These are phyloP conservation scores for Prunus padus DNA, from an alignment of 306 rosid species.

Conservation along the genomic window DNA sequence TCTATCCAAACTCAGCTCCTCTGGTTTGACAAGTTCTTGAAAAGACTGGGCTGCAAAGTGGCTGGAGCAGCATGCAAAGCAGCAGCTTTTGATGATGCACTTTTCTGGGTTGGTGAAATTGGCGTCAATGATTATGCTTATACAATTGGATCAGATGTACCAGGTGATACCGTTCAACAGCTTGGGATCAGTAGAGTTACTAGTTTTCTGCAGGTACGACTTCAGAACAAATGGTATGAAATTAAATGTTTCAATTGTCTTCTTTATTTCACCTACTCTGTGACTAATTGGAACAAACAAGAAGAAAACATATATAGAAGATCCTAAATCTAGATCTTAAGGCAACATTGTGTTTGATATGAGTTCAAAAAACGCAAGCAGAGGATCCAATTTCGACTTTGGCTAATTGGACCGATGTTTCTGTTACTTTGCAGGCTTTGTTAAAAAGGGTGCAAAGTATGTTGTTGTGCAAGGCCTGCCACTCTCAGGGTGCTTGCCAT, in stretches of 20 bases:
- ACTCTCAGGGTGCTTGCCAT: constrained; percentile 64
- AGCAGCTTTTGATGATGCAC: constrained; percentile 51
- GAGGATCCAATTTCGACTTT: too few species aligned
- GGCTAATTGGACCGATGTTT: not conserved
- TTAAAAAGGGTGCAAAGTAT: constrained; percentile 83
- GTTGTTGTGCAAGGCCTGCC: constrained; percentile 81
- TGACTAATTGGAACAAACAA: too few species aligned
- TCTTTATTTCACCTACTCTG: too few species aligned
- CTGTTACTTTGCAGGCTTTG: constrained; percentile 48
- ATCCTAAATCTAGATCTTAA: too few species aligned
- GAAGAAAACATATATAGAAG: too few species aligned
- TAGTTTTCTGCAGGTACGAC: constrained; percentile 51
- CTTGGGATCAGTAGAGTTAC: constrained; percentile 52
- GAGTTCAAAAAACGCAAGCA: too few species aligned
- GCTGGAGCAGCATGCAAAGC: constrained; percentile 32
- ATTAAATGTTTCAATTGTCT: not conserved
- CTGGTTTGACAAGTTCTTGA: constrained; percentile 71
- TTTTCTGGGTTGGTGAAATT: constrained; percentile 95
- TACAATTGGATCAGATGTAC: constrained; percentile 59
- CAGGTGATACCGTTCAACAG: constrained; percentile 51
- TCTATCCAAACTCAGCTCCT: constrained; percentile 70
- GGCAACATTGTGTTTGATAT: too few species aligned
- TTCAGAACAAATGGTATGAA: not conserved
- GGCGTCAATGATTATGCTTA: constrained; percentile 98
- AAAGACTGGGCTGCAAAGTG: constrained; percentile 40